Percentiles rank a stretch among this genome's conserved stretches.
phyloP scores from a whole-genome alignment of 116 monocot species.

The Cymodocea nodosa region DNA sequence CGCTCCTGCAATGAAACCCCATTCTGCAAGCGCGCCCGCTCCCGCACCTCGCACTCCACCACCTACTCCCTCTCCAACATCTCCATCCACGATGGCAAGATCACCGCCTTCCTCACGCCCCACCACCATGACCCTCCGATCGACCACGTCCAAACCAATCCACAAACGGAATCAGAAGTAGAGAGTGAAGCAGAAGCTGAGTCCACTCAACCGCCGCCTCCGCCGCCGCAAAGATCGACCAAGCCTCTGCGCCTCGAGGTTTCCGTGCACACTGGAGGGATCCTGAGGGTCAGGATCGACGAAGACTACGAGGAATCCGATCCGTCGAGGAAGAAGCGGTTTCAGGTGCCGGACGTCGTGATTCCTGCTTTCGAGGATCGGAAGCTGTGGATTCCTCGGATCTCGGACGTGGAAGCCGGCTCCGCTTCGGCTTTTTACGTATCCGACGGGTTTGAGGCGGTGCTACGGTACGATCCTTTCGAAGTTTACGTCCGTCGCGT shows the following conservation, averaged over 20 bases:
- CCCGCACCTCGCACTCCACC: conserved; percentile 51
- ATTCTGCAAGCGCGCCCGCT: conserved; percentile 88
- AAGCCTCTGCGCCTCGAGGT: conserved; percentile 55
- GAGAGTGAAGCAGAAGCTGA: too few species aligned
- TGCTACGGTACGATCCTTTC: conserved; percentile 74
- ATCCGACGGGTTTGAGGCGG: conserved; percentile 46
- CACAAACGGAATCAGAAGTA: too few species aligned
- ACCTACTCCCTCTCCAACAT: conserved; percentile 27
- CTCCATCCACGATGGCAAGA: conserved; percentile 45
- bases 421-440: conserved; percentile 39
- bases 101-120: conserved; percentile 38
- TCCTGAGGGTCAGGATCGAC: conserved; percentile 78
- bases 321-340: conserved; percentile 34
- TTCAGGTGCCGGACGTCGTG: conserved; percentile 80
- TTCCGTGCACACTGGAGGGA: conserved; percentile 53
- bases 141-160: too few species aligned
- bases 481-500: conserved; percentile 32
- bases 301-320: conserved; percentile 27
- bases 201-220: too few species aligned
- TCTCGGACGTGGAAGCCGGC: conserved; percentile 7
- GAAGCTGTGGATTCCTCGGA: conserved; percentile 45
- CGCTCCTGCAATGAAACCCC: conserved; percentile 86
- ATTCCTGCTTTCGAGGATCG: conserved; percentile 60
- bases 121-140: not conserved
- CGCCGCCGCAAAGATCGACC: not conserved